These are phyloP conservation scores for Priceomyces fermenticarens DNA, from an alignment of 805 yeast species.

Conservation along the genomic window DNA sequence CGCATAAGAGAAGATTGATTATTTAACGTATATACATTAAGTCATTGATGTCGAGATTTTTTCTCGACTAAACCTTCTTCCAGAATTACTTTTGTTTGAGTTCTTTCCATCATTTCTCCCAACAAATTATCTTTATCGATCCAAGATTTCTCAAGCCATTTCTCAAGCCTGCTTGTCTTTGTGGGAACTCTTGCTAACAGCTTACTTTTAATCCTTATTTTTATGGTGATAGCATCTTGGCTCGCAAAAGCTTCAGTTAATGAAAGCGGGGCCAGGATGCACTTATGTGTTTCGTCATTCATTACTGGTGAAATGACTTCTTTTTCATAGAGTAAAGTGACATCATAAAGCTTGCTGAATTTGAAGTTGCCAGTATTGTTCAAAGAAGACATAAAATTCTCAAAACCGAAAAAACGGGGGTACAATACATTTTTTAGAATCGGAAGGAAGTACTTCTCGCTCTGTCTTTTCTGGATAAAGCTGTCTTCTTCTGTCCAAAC, in stretches of 20 bases:
- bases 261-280: constrained; percentile 20
- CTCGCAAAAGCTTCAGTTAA: constrained; percentile 29
- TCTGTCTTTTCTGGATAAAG: constrained; percentile 50
- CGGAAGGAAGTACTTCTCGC: constrained; percentile 60
- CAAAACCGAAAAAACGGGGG: constrained; percentile 68
- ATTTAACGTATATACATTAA: constrained; percentile 1
- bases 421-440: constrained; percentile 59
- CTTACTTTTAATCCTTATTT: constrained; percentile 48
- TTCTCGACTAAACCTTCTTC: too few relatives aligned
- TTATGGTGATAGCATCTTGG: constrained; percentile 30
- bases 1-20: constrained; percentile 31
- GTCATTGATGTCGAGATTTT: too few relatives aligned
- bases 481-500: constrained; percentile 51
- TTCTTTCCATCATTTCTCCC: neutral
- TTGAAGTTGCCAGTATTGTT: constrained; percentile 28
- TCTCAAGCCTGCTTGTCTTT: constrained; percentile 57
- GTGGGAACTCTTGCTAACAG: constrained; percentile 47
- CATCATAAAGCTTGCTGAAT: constrained; percentile 50
- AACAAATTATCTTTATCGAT: constrained; percentile 53
- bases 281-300: constrained; percentile 2
- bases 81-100: neutral
- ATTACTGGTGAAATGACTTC: neutral
- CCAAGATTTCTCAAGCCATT: constrained; percentile 79
- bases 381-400: constrained; percentile 45
- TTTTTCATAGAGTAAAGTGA: constrained; percentile 46